Percentiles rank a stretch among this genome's conserved stretches.
Evolutionary conservation across 441 rosid species (phyloP).

Genomic region (Gossypium lobatum): DNA sequence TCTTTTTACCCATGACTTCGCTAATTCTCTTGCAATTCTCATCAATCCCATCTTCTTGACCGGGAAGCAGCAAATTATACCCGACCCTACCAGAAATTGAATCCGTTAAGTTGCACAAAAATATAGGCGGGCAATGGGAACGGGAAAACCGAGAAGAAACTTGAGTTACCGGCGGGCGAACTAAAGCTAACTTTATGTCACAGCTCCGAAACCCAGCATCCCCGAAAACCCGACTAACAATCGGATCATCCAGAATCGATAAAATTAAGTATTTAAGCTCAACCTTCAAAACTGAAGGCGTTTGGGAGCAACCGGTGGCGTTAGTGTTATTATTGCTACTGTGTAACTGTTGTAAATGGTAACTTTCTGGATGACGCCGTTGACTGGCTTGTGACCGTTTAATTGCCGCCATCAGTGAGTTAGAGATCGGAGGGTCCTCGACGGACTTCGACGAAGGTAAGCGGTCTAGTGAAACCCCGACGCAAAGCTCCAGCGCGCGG

Average conservation of each 20-base stretch:
- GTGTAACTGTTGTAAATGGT: slow-evolving; percentile 61
- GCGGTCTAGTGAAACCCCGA: slow-evolving; percentile 79
- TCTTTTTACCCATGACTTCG: slow-evolving; percentile 37
- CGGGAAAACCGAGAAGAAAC: slow-evolving; percentile 32
- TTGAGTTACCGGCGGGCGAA: slow-evolving; percentile 54
- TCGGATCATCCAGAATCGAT: slow-evolving; percentile 86
- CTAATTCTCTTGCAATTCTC: slow-evolving; percentile 54
- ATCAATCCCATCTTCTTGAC: slow-evolving; percentile 32
- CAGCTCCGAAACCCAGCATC: slow-evolving; percentile 79
- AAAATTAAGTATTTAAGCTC: slow-evolving; percentile 61
- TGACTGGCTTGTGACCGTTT: slow-evolving; percentile 85
- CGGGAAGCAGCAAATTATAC: slow-evolving; percentile 33
- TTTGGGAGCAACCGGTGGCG: slow-evolving; percentile 20
- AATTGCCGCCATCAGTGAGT: slow-evolving; percentile 91
- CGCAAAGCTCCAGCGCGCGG: slow-evolving; percentile 70
- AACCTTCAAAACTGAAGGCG: slow-evolving; percentile 52
- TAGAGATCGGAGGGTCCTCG: slow-evolving; percentile 67
- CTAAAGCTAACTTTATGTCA: slow-evolving; percentile 63
- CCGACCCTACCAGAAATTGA: slow-evolving; percentile 28
- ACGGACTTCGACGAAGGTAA: slow-evolving; percentile 43
- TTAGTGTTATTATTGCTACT: slow-evolving; percentile 24
- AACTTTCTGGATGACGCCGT: slow-evolving; percentile 72
- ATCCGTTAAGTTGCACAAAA: slow-evolving; percentile 46
- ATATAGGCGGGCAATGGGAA: slow-evolving; percentile 45
- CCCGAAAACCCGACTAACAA: slow-evolving; percentile 67